phyloP scores from a whole-genome alignment of 2,329 filamentous ascomycete genomes.

The Colletotrichum endophyticum region DNA sequence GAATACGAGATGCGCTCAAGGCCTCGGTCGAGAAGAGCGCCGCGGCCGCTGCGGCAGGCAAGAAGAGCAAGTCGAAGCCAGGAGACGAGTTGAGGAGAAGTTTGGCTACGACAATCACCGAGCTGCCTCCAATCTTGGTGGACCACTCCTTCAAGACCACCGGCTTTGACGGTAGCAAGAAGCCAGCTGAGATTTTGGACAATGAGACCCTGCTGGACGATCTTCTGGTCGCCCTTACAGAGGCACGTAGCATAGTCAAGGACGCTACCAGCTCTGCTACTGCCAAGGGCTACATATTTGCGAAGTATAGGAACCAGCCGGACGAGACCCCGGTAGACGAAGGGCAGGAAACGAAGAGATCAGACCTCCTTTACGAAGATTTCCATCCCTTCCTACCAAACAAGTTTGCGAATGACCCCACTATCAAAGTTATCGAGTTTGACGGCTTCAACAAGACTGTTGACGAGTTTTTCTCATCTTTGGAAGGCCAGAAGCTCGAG shows the following conservation, averaged over 20 bases:
- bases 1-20: conserved; percentile 72
- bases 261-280: conserved; percentile 69
- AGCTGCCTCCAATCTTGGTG: conserved; percentile 85
- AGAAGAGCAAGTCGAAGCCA: conserved; percentile 75
- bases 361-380: conserved; percentile 81
- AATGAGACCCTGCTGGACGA: conserved; percentile 68
- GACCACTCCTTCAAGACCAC: conserved; percentile 81
- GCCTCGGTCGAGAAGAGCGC: conserved; percentile 66
- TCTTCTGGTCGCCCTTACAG: conserved; percentile 70
- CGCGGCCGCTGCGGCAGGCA: conserved; percentile 53
- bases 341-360: conserved; percentile 41
- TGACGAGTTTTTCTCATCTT: conserved; percentile 95
- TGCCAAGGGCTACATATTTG: conserved; percentile 87
- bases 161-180: conserved; percentile 70
- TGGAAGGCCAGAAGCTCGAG: conserved; percentile 92
- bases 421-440: conserved; percentile 74
- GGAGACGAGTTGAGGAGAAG: conserved; percentile 80
- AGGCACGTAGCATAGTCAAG: conserved; percentile 73
- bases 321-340: conserved; percentile 29
- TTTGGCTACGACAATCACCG: conserved; percentile 82
- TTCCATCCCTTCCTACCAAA: conserved; percentile 90
- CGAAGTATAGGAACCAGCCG: conserved; percentile 57
- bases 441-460: conserved; percentile 91
- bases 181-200: conserved; percentile 72
- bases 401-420: conserved; percentile 74